Conservation (phyloP, 352 stramenopile genomes). For the Phytopythium sindhum region DNA sequence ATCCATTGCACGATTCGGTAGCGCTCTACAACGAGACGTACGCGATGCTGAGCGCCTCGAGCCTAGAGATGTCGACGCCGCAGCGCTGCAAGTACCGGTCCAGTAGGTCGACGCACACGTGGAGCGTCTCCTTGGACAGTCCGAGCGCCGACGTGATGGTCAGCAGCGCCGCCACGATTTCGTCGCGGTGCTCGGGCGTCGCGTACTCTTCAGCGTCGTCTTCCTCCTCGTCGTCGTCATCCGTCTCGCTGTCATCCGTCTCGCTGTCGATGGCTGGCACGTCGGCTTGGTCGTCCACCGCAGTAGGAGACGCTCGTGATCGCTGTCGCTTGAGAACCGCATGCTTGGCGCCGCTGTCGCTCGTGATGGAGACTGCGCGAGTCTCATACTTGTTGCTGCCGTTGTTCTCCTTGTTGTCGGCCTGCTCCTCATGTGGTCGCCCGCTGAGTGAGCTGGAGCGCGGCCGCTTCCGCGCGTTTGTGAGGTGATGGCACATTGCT, state of each 20-base stretch:
- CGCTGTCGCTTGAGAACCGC: slow-evolving; percentile 8
- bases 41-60: slow-evolving; percentile 63
- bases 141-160: slow-evolving; percentile 63
- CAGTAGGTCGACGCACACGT: slow-evolving; percentile 53
- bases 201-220: slow-evolving; percentile 16
- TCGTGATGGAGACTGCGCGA: not conserved
- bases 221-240: slow-evolving; percentile 10
- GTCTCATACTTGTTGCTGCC: not conserved
- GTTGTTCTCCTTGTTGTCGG: not conserved
- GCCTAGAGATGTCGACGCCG: slow-evolving; percentile 16
- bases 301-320: slow-evolving; percentile 13
- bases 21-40: slow-evolving; percentile 15
- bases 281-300: slow-evolving; percentile 6
- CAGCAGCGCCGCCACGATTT: slow-evolving; percentile 60
- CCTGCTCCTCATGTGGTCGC: not conserved
- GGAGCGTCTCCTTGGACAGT: slow-evolving; percentile 53
- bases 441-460: not conserved
- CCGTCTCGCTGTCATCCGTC: slow-evolving; percentile 8
- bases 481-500: slow-evolving; percentile 10
- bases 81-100: slow-evolving; percentile 41
- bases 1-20: not conserved
- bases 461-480: slow-evolving; percentile 1
- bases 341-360: not conserved
- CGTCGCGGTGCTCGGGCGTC: slow-evolving; percentile 43
- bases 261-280: not conserved